phyloP scores from a whole-genome alignment of 2,329 filamentous ascomycete species.

The Ramichloridium luteum region DNA sequence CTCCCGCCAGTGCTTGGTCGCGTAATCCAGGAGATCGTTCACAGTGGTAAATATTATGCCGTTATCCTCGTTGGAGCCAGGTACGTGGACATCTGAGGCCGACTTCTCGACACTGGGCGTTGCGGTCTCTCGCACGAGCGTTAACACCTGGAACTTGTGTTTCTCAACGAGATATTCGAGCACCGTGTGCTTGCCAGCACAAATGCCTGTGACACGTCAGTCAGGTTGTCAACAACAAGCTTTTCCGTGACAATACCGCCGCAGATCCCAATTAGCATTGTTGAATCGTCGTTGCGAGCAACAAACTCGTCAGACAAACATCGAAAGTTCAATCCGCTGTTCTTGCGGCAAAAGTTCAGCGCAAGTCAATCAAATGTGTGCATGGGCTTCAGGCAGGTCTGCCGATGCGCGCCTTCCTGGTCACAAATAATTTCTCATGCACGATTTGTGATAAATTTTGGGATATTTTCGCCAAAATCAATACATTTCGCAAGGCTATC shows the following conservation, averaged over 20 bases:
- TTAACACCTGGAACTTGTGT: conserved; percentile 66
- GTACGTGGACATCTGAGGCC: conserved; percentile 27
- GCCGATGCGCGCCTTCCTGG: too few relatives aligned
- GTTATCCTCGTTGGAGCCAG: conserved; percentile 14
- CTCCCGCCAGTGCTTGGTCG: conserved; percentile 71
- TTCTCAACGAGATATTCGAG: conserved; percentile 76
- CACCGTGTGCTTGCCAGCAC: conserved; percentile 82
- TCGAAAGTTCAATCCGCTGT: too few relatives aligned
- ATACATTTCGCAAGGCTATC: too few relatives aligned
- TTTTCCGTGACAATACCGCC: conserved; percentile 41
- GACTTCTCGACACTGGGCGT: conserved; percentile 33
- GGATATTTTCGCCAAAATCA: too few relatives aligned
- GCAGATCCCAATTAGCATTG: conserved; percentile 72
- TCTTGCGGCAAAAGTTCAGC: too few relatives aligned
- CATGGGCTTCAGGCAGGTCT: too few relatives aligned
- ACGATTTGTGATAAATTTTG: too few relatives aligned
- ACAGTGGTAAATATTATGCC: neutral
- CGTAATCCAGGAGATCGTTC: conserved; percentile 58
- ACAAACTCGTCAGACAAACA: too few relatives aligned
- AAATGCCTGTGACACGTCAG: conserved; percentile 53
- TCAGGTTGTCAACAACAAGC: neutral
- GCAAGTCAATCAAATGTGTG: too few relatives aligned
- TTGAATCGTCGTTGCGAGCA: too few relatives aligned
- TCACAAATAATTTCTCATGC: too few relatives aligned
- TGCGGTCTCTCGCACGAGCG: conserved; percentile 36